These are phyloP conservation scores for Santalum album DNA, from an alignment of 164 flowering plant species.

Conservation along the genomic window DNA sequence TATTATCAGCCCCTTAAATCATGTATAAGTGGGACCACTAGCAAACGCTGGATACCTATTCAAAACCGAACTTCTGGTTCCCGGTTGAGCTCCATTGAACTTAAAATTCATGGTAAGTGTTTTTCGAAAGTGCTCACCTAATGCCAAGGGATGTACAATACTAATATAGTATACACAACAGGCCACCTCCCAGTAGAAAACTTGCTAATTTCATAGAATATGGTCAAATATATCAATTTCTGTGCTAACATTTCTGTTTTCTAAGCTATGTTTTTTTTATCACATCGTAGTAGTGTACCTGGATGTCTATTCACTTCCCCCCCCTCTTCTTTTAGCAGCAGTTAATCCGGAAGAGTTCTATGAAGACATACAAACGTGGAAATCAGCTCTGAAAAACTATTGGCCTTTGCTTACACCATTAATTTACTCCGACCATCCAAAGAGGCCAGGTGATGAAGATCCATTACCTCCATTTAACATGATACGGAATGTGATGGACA, in stretches of 20 bases:
- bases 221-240: too few species aligned
- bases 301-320: slow-evolving; percentile 12
- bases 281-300: neutral
- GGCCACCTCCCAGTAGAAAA: too few species aligned
- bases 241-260: too few species aligned
- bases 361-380: slow-evolving; percentile 64
- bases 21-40: slow-evolving; percentile 72
- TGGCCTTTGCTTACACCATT: slow-evolving; percentile 96
- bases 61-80: slow-evolving; percentile 66
- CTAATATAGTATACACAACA: too few species aligned
- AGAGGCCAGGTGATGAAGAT: slow-evolving; percentile 97
- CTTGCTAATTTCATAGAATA: too few species aligned
- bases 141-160: too few species aligned
- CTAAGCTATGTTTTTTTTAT: too few species aligned
- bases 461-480: slow-evolving; percentile 94
- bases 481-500: slow-evolving; percentile 95
- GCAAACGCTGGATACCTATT: slow-evolving; percentile 78
- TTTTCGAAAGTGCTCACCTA: too few species aligned
- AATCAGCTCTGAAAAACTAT: slow-evolving; percentile 63
- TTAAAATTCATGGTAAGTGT: slow-evolving; percentile 81
- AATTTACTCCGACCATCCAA: slow-evolving; percentile 97
- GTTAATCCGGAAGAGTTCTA: slow-evolving; percentile 57
- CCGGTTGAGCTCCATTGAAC: slow-evolving; percentile 44
- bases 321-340: slow-evolving; percentile 61
- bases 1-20: slow-evolving; percentile 75